Evolutionary conservation across 2,329 filamentous ascomycete species (phyloP).

Genomic region (Pestalotiopsis sp.): DNA sequence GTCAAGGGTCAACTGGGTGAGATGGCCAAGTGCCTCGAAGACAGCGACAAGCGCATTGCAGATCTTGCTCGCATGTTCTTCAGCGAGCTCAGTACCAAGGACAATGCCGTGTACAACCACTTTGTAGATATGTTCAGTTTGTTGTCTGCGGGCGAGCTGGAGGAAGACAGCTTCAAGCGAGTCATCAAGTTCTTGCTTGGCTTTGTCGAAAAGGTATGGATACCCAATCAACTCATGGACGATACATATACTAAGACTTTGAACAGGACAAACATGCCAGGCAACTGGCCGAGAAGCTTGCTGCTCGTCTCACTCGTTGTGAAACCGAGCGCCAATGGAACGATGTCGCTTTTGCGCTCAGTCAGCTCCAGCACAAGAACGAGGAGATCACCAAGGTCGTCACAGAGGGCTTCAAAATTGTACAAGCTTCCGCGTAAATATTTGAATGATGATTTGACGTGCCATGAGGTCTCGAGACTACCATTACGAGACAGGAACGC

Average conservation of each 20-base stretch:
- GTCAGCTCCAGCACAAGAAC: constrained; percentile 88
- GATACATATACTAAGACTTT: constrained; percentile 8
- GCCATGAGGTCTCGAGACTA: not conserved
- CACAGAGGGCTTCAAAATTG: constrained; percentile 74
- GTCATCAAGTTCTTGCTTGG: constrained; percentile 92
- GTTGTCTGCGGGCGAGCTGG: constrained; percentile 80
- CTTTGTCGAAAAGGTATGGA: constrained; percentile 91
- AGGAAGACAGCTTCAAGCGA: constrained; percentile 82
- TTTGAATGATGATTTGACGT: constrained; percentile 7
- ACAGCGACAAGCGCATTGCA: constrained; percentile 90
- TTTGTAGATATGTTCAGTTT: constrained; percentile 99
- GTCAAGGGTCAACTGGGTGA: constrained; percentile 98
- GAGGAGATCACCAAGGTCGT: constrained; percentile 83
- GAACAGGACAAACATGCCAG: constrained; percentile 92
- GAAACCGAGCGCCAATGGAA: constrained; percentile 97
- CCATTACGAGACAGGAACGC: not conserved
- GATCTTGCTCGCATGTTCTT: constrained; percentile 98
- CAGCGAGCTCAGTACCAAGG: constrained; percentile 93
- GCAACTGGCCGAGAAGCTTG: constrained; percentile 89
- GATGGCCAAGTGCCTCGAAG: constrained; percentile 98
- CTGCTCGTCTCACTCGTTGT: constrained; percentile 80
- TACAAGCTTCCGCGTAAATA: constrained; percentile 60
- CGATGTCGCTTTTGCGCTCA: constrained; percentile 91
- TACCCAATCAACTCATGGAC: constrained; percentile 14
- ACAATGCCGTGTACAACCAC: constrained; percentile 98